A percentile compares a stretch with the other conserved stretches of the same genome.
phyloP scores from a whole-genome alignment of 345 rosid genomes.

The Hypericum androsaemum region DNA sequence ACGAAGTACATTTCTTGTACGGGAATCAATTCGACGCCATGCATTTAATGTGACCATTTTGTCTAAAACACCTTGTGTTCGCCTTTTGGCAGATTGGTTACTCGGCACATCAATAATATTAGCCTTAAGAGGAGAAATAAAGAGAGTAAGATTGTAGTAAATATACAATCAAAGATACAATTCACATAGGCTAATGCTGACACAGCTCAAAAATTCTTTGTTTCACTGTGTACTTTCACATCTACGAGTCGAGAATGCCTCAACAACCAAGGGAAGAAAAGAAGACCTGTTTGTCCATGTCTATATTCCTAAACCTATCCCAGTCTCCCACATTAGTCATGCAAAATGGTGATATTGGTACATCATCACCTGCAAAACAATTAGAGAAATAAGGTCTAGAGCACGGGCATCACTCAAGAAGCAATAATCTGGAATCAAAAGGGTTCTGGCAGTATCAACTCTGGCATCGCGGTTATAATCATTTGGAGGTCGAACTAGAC shows the following conservation, averaged over 20 bases:
- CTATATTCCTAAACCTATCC: constrained; percentile 88
- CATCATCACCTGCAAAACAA: constrained; percentile 61
- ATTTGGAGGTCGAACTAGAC: too few species aligned
- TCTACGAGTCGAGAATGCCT: too few species aligned
- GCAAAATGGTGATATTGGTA: constrained; percentile 73
- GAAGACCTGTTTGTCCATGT: constrained; percentile 93
- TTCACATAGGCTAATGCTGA: too few species aligned
- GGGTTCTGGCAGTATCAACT: too few species aligned
- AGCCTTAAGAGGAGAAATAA: constrained; percentile 40
- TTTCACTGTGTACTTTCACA: neutral
- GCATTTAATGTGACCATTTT: constrained; percentile 66
- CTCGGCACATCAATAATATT: constrained; percentile 41
- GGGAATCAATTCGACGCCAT: constrained; percentile 67
- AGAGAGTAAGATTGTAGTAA: neutral
- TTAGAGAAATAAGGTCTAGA: constrained; percentile 11
- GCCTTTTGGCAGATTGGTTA: constrained; percentile 34
- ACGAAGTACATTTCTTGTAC: constrained; percentile 85
- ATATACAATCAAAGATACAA: neutral
- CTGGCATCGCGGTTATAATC: too few species aligned
- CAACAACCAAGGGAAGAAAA: too few species aligned
- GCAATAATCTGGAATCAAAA: neutral
- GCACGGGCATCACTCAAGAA: neutral
- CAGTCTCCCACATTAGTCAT: constrained; percentile 66
- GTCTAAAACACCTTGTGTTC: constrained; percentile 48
- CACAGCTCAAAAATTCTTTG: too few species aligned